A percentile compares a stretch with the other conserved stretches of the same genome.
Evolutionary conservation across 2,329 filamentous ascomycete species (phyloP).

Genomic region (Colletotrichum filicis): DNA sequence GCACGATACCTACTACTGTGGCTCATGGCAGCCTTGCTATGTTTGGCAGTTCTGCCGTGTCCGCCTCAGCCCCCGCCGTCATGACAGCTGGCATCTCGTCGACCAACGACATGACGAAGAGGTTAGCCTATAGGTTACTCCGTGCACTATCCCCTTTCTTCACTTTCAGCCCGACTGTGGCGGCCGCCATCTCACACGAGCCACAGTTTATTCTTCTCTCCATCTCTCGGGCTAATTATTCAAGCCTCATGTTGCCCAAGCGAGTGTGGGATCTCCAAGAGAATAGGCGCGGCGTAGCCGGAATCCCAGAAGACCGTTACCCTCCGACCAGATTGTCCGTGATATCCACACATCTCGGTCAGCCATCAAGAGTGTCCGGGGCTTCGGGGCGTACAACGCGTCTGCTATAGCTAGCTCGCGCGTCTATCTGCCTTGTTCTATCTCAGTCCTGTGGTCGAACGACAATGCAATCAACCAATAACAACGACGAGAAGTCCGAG

Average conservation of each 20-base stretch:
- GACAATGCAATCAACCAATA: neutral
- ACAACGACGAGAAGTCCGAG: neutral
- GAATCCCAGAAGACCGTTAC: neutral
- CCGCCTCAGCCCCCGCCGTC: constrained; percentile 25
- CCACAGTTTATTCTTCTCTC: constrained; percentile 17
- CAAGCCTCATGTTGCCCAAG: neutral
- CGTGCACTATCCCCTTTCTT: neutral
- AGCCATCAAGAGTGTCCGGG: neutral
- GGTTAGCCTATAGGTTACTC: constrained; percentile 3
- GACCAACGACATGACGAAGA: neutral
- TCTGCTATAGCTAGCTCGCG: neutral
- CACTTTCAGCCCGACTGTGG: constrained; percentile 12
- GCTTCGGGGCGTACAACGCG: neutral
- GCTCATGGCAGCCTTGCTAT: constrained; percentile 6
- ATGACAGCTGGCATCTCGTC: constrained; percentile 22
- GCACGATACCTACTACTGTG: neutral
- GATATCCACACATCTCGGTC: neutral
- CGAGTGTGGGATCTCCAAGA: neutral
- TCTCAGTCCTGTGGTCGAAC: neutral
- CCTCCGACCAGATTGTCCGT: constrained; percentile 19
- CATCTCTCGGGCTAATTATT: neutral
- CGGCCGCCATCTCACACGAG: constrained; percentile 23
- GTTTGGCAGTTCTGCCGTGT: constrained; percentile 12
- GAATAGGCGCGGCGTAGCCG: neutral
- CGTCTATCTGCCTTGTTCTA: constrained; percentile 1